phyloP scores from a whole-genome alignment of 2,329 filamentous ascomycete species.

The Chrysosphaeria jannelii region DNA sequence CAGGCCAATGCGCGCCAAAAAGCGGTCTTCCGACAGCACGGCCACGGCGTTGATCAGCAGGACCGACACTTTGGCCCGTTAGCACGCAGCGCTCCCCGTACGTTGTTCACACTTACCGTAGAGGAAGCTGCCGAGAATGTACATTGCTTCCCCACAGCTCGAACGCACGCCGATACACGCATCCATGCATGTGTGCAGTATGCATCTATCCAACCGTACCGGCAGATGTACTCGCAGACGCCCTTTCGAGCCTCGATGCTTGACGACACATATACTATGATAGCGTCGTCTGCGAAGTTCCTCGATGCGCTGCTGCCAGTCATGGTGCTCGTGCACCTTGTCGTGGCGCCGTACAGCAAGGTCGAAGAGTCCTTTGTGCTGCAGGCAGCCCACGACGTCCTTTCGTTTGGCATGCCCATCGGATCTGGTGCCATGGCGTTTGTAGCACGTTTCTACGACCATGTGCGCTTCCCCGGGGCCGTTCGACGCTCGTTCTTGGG shows the following conservation, averaged over 20 bases:
- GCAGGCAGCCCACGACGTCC: conserved; percentile 73
- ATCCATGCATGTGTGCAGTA: too few species aligned
- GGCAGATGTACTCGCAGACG: too few species aligned
- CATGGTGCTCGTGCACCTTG: conserved; percentile 36
- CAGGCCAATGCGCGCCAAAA: conserved; percentile 73
- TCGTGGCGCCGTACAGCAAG: conserved; percentile 67
- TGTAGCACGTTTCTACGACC: conserved; percentile 45
- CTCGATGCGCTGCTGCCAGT: conserved; percentile 33
- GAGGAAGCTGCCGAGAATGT: conserved; percentile 8
- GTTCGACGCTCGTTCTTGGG: conserved; percentile 82
- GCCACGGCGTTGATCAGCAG: conserved; percentile 85
- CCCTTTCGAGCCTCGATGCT: conserved; percentile 16
- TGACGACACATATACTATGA: too few species aligned
- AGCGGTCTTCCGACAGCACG: conserved; percentile 80
- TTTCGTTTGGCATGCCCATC: conserved; percentile 47
- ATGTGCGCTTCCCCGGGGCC: conserved; percentile 66
- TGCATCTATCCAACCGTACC: too few species aligned
- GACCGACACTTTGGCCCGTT: conserved; percentile 50
- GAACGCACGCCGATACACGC: too few species aligned
- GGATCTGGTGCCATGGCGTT: conserved; percentile 16
- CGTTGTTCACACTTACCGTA: conserved; percentile 6
- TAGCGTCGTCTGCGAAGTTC: too few species aligned
- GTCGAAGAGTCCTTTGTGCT: conserved; percentile 98
- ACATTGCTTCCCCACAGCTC: too few species aligned
- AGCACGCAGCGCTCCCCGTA: too few species aligned